phyloP scores from a whole-genome alignment of 345 rosid species.

The Cardiospermum halicacabum region DNA sequence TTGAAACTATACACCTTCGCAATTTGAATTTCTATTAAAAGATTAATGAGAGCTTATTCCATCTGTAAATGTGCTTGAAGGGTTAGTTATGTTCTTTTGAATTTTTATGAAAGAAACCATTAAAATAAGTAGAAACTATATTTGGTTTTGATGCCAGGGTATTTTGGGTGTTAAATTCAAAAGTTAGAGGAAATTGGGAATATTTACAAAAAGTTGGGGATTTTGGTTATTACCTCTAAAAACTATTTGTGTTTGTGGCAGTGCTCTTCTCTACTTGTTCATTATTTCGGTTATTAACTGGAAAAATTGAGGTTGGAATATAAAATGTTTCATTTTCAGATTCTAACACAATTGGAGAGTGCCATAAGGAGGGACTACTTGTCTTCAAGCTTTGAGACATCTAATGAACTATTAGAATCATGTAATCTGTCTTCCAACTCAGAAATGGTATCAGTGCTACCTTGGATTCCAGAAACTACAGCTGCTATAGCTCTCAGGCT shows the following conservation, averaged over 20 bases:
- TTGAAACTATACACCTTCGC: too few species aligned
- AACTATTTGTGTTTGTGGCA: background rate
- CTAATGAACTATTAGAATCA: constrained; percentile 50
- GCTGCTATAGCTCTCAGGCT: constrained; percentile 75
- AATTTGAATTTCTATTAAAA: too few species aligned
- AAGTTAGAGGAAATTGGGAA: too few species aligned
- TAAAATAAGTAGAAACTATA: too few species aligned
- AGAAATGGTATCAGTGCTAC: constrained; percentile 40
- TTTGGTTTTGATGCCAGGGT: too few species aligned
- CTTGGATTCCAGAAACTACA: constrained; percentile 76
- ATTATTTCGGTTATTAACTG: background rate
- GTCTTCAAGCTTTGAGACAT: constrained; percentile 63
- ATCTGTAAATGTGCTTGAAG: too few species aligned
- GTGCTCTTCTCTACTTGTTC: background rate
- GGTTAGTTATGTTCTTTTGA: too few species aligned
- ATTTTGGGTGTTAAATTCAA: too few species aligned
- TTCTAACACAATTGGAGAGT: constrained; percentile 54
- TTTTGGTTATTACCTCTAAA: background rate
- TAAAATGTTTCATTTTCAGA: constrained; percentile 29
- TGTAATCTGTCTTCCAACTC: constrained; percentile 13
- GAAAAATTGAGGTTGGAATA: background rate
- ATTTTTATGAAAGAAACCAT: too few species aligned
- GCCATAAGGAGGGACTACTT: constrained; percentile 54
- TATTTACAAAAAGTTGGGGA: too few species aligned
- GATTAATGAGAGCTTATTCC: too few species aligned